Conservation (phyloP, 495 filamentous ascomycete genomes). For the Penicillium argentinense region DNA sequence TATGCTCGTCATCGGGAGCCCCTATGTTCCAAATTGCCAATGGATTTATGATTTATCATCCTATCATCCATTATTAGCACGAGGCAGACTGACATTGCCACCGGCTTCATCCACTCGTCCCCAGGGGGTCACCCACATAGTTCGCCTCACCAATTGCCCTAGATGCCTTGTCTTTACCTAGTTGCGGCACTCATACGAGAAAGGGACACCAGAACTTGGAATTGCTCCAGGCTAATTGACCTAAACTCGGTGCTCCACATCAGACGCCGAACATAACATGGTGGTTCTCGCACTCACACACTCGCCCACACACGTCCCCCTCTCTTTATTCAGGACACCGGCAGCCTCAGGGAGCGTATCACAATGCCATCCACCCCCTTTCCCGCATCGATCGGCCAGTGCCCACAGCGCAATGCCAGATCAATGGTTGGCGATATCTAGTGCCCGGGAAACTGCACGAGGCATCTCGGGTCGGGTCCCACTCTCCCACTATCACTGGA, state of each 20-base stretch:
- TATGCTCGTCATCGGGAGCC: background rate
- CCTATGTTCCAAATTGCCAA: too few relatives aligned
- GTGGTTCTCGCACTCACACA: background rate
- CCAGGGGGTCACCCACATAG: background rate
- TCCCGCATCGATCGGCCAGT: slow-evolving; percentile 4
- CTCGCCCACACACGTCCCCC: background rate
- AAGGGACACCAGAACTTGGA: background rate
- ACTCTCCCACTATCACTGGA: slow-evolving; percentile 15
- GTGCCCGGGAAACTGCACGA: slow-evolving; percentile 10
- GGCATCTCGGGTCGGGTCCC: slow-evolving; percentile 15
- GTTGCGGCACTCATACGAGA: background rate
- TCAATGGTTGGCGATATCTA: background rate
- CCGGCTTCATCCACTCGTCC: slow-evolving; percentile 2
- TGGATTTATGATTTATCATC: too few relatives aligned
- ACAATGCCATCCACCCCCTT: slow-evolving; percentile 2
- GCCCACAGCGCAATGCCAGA: background rate
- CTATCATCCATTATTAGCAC: background rate
- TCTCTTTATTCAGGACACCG: slow-evolving; percentile 5
- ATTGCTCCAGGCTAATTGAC: background rate
- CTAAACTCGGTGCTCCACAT: slow-evolving; percentile 14
- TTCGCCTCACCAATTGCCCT: background rate
- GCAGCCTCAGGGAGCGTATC: slow-evolving; percentile 9
- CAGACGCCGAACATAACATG: slow-evolving; percentile 14
- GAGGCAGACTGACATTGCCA: background rate
- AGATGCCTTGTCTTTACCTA: too few relatives aligned